phyloP scores from a whole-genome alignment of 805 yeast genomes.

The Yamadazyma laniorum region DNA sequence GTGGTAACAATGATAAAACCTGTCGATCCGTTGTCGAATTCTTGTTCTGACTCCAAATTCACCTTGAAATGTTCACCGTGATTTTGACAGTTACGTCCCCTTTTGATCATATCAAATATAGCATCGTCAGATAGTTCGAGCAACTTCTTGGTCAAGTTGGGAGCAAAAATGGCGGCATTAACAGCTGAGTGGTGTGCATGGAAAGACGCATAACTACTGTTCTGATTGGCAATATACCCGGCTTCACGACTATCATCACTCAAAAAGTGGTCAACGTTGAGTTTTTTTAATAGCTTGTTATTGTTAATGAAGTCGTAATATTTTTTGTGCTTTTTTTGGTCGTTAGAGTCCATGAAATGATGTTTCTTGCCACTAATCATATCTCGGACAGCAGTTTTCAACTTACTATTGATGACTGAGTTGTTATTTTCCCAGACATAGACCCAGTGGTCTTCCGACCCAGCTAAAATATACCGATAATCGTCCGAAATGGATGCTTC shows the following conservation, averaged over 20 bases:
- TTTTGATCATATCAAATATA: slow-evolving; percentile 57
- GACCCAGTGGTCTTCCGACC: slow-evolving; percentile 86
- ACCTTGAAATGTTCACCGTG: slow-evolving; percentile 2
- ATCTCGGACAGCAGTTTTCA: slow-evolving; percentile 35
- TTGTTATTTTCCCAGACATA: slow-evolving; percentile 70
- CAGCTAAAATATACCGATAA: slow-evolving; percentile 58
- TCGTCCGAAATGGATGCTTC: slow-evolving; percentile 64
- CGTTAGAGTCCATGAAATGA: slow-evolving; percentile 32
- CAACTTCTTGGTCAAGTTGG: slow-evolving; percentile 59
- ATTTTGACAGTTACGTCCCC: slow-evolving; percentile 18
- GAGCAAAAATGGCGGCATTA: slow-evolving; percentile 78
- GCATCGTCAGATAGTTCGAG: slow-evolving; percentile 76
- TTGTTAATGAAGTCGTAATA: slow-evolving; percentile 28
- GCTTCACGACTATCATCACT: slow-evolving; percentile 21
- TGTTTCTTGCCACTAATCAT: slow-evolving; percentile 32
- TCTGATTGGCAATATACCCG: slow-evolving; percentile 42
- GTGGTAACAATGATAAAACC: slow-evolving; percentile 69
- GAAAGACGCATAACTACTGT: slow-evolving; percentile 63
- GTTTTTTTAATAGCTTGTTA: slow-evolving; percentile 26
- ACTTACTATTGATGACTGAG: slow-evolving; percentile 38
- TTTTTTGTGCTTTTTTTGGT: slow-evolving; percentile 26
- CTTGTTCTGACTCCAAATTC: slow-evolving; percentile 10
- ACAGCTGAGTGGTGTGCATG: slow-evolving; percentile 76
- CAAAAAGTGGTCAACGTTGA: slow-evolving; percentile 24
- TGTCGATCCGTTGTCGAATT: slow-evolving; percentile 7